phyloP scores from a whole-genome alignment of 805 yeast genomes.

The Zygotorulaspora danielsina region DNA sequence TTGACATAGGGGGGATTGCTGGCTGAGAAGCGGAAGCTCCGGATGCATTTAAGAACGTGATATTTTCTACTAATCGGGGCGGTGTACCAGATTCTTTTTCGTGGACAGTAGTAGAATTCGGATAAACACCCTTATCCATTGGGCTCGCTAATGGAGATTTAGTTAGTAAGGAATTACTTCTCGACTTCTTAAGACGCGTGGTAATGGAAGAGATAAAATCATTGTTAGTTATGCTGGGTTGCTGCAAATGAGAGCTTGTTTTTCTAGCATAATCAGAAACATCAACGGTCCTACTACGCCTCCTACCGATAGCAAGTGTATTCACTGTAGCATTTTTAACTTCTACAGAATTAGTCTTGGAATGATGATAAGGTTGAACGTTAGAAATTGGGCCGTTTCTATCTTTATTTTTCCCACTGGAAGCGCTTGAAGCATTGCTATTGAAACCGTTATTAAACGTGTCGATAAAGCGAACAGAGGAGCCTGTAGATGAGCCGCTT shows the following conservation, averaged over 20 bases:
- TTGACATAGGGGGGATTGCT: constrained; percentile 16
- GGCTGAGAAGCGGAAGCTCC: constrained; percentile 4
- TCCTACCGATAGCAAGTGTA: constrained; percentile 17
- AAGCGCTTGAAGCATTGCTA: not conserved
- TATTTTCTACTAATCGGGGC: constrained; percentile 9
- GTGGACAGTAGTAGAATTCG: constrained; percentile 5
- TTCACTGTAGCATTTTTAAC: constrained; percentile 8
- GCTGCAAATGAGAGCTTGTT: constrained; percentile 1
- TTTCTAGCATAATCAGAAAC: constrained; percentile 20
- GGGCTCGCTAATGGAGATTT: constrained; percentile 11
- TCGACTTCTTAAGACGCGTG: constrained; percentile 13
- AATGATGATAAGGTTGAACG: constrained; percentile 5
- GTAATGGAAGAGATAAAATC: constrained; percentile 11
- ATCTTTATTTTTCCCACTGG: not conserved
- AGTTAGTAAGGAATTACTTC: constrained; percentile 13
- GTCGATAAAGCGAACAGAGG: constrained; percentile 11
- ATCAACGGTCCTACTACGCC: constrained; percentile 35
- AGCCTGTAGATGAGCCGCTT: constrained; percentile 11
- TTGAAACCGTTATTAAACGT: not conserved
- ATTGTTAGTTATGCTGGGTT: constrained; percentile 2
- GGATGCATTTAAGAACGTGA: constrained; percentile 8
- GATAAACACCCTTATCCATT: constrained; percentile 4
- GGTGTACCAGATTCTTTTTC: constrained; percentile 10
- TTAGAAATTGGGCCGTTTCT: not conserved
- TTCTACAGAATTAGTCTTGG: constrained; percentile 12